A percentile compares a stretch with the other conserved stretches of the same genome.
These are phyloP conservation scores for Licmophora abbreviata DNA, from an alignment of 108 stramenopile genomes.

Conservation along the genomic window DNA sequence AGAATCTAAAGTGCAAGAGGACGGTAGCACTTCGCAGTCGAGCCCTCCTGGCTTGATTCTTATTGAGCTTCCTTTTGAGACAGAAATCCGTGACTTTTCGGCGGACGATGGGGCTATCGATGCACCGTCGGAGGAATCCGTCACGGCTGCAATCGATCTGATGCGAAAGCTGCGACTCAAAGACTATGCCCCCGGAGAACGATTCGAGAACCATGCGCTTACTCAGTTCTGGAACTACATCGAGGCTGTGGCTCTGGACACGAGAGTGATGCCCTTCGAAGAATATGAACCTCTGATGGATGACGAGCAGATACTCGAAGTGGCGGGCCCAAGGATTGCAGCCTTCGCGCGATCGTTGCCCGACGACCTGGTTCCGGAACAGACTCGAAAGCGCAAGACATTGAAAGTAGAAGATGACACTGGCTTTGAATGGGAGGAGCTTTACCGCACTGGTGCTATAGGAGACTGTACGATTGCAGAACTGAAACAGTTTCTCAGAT, in stretches of 20 bases:
- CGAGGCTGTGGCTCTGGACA: conserved; percentile 1
- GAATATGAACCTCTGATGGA: conserved; percentile 31
- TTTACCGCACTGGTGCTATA: conserved; percentile 29
- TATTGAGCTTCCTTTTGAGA: conserved; percentile 50
- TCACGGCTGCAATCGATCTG: conserved; percentile 49
- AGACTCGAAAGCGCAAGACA: conserved; percentile 32
- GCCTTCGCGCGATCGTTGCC: conserved; percentile 36
- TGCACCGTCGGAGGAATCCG: conserved; percentile 28
- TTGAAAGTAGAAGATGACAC: conserved; percentile 23
- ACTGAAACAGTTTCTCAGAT: conserved; percentile 56
- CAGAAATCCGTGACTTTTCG: conserved; percentile 34
- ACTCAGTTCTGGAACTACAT: conserved; percentile 57
- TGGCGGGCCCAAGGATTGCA: conserved; percentile 38
- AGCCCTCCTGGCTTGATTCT: conserved; percentile 39
- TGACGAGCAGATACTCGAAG: conserved; percentile 24
- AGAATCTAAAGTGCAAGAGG: conserved; percentile 10
- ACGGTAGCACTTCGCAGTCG: not conserved
- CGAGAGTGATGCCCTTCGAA: not conserved
- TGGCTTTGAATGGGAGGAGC: conserved; percentile 47
- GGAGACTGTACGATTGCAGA: conserved; percentile 25
- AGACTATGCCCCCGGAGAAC: conserved; percentile 26
- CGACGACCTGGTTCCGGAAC: conserved; percentile 24
- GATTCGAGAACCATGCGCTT: conserved; percentile 64
- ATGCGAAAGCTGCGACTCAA: conserved; percentile 27
- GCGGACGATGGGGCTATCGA: conserved; percentile 11